Base-by-base conservation (phyloP, 768 basidiomycete species). In the Lactarius akahatsu region DNA sequence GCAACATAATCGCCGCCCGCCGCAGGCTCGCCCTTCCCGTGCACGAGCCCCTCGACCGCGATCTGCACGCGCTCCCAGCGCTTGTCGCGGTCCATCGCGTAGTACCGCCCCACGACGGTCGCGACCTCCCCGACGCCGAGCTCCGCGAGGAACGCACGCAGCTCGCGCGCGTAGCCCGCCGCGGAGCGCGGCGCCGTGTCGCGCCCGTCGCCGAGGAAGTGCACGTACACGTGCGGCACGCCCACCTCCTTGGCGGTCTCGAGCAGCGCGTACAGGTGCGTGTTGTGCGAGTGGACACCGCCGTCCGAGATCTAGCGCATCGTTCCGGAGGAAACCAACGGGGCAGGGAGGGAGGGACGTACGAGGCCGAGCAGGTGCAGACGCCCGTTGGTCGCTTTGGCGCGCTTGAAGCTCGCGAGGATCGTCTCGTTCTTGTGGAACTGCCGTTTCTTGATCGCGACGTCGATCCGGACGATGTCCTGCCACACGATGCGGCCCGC, bases 401-500 rank as follows among this genome's bases (percentile, higher is more conserved):
- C 95, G 60, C 79, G 85, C 72, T 92, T 82, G 75, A 87, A 86
- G 70, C 86, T 85, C 52, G 84, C 85, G 20, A 96, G 78, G 71
- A 96, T 94, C 20, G 76, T 80, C 63, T 82, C 78, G 71, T 88
- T 88, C 76, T 92, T 87, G 77, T 94, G 88, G 78, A 96, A 96
- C 71, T 90, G 85, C 64, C 83, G 79, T 76, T 95, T 96, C 78
- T 93, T 88, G 78, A 98, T 96, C 23, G 88, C 82, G 57, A 94
- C 89, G 72, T 98, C 95, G 73, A 97, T 97, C 69, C 89, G 86
- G 72, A 97, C 96, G 71, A 98, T 98, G 73, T 98, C 96, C 76
- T 98, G 96, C 96, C 96, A 97, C 34, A 97, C 94, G 59, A 97
- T 84, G 26, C 95, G 88, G 0, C 95, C 96, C 61, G 96, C 96